Evolutionary conservation across 257 asterid species (phyloP).

Genomic region (Nicotiana sylvestris): DNA sequence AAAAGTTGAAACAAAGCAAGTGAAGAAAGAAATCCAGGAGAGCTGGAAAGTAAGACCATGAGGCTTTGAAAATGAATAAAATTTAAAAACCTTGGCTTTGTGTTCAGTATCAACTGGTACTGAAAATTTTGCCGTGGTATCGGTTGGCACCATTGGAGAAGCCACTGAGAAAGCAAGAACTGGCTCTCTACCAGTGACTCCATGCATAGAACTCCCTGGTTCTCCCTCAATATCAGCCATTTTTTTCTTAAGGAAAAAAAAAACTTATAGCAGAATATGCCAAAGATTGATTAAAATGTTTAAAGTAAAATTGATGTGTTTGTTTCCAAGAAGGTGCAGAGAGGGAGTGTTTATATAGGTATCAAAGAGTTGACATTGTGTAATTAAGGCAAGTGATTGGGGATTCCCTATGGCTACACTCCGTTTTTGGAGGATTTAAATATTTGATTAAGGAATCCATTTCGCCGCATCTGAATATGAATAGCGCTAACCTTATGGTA

Average conservation of each 20-base stretch:
- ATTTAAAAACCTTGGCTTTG: conserved; percentile 43
- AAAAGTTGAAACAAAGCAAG: conserved; percentile 55
- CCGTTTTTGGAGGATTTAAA: background rate
- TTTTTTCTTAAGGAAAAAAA: background rate
- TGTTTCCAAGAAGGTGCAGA: background rate
- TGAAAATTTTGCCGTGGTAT: conserved; percentile 42
- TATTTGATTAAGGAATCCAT: conserved; percentile 5
- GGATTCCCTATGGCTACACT: background rate
- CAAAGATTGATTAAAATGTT: background rate
- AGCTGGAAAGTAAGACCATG: conserved; percentile 61
- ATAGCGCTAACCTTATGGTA: conserved; percentile 9
- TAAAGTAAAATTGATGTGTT: background rate
- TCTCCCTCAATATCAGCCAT: conserved; percentile 29
- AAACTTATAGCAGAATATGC: background rate
- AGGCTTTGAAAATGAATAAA: conserved; percentile 49
- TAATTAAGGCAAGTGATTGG: background rate
- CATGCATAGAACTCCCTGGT: conserved; percentile 51
- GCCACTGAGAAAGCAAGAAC: conserved; percentile 32
- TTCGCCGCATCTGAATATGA: conserved; percentile 23
- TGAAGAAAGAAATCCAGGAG: conserved; percentile 58
- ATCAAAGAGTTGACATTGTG: background rate
- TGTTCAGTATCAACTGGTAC: conserved; percentile 66
- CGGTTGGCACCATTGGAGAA: conserved; percentile 42
- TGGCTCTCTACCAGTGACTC: conserved; percentile 44
- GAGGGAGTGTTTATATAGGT: background rate